These are phyloP conservation scores for Coelastrella sp. DNA, from an alignment of 139 green algal genomes.

Conservation along the genomic window DNA sequence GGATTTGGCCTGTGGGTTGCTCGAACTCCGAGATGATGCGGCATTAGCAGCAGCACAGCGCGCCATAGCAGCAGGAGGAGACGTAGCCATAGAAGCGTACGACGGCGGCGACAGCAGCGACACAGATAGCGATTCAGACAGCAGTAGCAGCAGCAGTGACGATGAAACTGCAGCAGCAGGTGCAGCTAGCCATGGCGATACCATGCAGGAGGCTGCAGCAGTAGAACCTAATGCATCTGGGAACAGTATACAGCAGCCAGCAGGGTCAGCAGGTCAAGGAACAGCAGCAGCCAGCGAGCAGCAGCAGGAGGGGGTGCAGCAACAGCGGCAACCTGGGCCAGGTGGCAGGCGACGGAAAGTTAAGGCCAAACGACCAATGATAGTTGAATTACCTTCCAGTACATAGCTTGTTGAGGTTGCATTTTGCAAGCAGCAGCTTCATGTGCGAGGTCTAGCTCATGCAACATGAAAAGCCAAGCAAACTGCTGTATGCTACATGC, in stretches of 20 bases:
- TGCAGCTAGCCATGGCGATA: background rate
- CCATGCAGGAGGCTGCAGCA: background rate
- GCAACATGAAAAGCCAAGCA: background rate
- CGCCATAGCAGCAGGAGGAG: conserved; percentile 42
- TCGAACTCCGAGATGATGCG: conserved; percentile 56
- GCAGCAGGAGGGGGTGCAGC: background rate
- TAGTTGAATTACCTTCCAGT: background rate
- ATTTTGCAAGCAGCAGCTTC: no score
- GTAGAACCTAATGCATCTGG: background rate
- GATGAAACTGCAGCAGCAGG: background rate
- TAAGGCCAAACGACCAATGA: conserved; percentile 39
- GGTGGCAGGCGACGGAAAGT: background rate
- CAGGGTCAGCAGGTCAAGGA: background rate
- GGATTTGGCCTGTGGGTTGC: conserved; percentile 63
- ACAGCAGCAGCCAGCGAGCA: conserved; percentile 6
- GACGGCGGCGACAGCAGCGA: conserved; percentile 38
- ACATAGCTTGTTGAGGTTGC: background rate
- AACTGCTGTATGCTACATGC: no score
- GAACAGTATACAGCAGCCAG: background rate
- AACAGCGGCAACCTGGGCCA: conserved; percentile 17
- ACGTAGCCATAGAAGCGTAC: conserved; percentile 39
- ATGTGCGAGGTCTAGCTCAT: background rate
- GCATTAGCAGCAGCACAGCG: conserved; percentile 56
- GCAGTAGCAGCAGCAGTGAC: background rate
- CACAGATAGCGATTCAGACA: background rate